A percentile compares a stretch with the other conserved stretches of the same genome.
phyloP scores from a whole-genome alignment of 139 green algal species.

The Coccomyxa sp. region DNA sequence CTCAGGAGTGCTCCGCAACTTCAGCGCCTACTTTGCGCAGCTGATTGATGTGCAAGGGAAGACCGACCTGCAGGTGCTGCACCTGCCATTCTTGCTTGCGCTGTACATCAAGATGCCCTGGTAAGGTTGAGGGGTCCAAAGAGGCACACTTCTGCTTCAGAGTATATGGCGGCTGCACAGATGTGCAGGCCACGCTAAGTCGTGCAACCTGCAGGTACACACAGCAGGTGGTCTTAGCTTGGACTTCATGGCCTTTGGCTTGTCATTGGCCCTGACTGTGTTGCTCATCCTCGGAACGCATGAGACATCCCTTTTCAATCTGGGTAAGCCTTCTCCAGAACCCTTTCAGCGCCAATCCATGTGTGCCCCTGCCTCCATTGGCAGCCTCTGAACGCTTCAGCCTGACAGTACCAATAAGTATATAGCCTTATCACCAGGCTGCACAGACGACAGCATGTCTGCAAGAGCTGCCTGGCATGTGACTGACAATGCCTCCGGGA shows the following conservation, averaged over 20 bases:
- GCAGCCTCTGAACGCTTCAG: not conserved
- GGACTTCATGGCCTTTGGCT: conserved; percentile 32
- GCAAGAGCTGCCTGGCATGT: too few species aligned
- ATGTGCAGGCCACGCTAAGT: conserved; percentile 25
- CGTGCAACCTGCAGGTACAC: conserved; percentile 24
- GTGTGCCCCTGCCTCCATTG: not conserved
- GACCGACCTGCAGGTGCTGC: not conserved
- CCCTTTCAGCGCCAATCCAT: not conserved
- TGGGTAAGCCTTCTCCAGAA: conserved; percentile 9
- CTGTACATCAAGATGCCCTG: not conserved
- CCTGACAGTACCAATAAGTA: not conserved
- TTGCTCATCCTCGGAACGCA: conserved; percentile 65
- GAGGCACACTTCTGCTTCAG: too few species aligned
- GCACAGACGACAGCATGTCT: too few species aligned
- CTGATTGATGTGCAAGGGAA: not conserved
- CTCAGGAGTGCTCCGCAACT: not conserved
- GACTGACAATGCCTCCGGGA: too few species aligned
- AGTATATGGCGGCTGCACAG: too few species aligned
- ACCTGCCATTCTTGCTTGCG: conserved; percentile 34
- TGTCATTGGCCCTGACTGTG: conserved; percentile 36
- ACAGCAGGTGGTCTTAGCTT: conserved; percentile 50
- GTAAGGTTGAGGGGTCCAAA: too few species aligned
- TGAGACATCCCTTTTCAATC: conserved; percentile 72
- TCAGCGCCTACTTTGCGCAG: not conserved
- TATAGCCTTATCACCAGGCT: too few species aligned